Conservation (phyloP, 257 asterid species). For the Salvia hispanica region DNA sequence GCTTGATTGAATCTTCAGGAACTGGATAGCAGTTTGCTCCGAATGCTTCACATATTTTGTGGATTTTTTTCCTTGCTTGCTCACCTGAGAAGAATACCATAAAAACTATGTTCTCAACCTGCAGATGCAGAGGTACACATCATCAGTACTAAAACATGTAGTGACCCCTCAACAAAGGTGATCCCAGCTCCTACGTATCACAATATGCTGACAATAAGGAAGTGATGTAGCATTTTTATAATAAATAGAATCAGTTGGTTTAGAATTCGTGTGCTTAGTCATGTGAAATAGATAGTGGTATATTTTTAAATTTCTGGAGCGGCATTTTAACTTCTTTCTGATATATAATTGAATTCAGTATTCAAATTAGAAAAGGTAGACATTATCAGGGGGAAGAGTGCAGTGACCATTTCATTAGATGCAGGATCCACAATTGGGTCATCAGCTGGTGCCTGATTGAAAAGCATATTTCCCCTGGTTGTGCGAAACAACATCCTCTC, state of each 20-base stretch:
- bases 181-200: conserved; percentile 2
- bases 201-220: not conserved
- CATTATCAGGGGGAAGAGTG: conserved; percentile 3
- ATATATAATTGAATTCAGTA: not conserved
- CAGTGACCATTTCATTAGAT: conserved; percentile 74
- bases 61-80: conserved; percentile 82
- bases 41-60: conserved; percentile 89
- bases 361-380: not conserved
- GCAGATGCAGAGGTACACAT: conserved; percentile 41
- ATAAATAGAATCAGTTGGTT: not conserved
- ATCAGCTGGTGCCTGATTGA: conserved; percentile 87
- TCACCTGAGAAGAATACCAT: conserved; percentile 92
- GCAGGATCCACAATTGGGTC: conserved; percentile 80
- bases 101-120: conserved; percentile 84
- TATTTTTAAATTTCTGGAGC: not conserved
- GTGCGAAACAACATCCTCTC: conserved; percentile 99
- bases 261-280: not conserved
- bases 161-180: conserved; percentile 26
- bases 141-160: conserved; percentile 19
- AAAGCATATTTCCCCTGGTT: conserved; percentile 97
- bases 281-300: not conserved
- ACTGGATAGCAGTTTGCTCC: conserved; percentile 93
- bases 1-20: conserved; percentile 74
- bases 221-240: not conserved
- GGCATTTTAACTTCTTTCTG: conserved; percentile 11